Evolutionary conservation across 2,329 filamentous ascomycete genomes (phyloP), one percentile per base, ranked within the genome.

Genomic region (Aspergillus brunneoviolaceus): DNA sequence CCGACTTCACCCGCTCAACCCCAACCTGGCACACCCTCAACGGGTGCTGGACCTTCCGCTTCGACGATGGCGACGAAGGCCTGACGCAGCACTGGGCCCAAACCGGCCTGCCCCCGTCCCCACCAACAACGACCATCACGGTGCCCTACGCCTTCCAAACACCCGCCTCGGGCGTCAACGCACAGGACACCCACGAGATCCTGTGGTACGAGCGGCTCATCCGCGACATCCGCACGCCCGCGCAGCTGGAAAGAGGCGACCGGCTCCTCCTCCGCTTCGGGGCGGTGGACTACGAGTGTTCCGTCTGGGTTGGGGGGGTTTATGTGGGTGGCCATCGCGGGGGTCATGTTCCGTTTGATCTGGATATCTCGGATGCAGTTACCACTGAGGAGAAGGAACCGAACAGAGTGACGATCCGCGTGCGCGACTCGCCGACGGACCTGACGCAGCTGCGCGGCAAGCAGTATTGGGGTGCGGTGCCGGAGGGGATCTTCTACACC

Each of bases 71-170:
- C 53, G 86, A 89, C 67, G 70, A 80, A 49, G 87, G 87, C 0
- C 75, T 86, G 1, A 60, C 68, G 4, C 70, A 81, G 27, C 68
- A 73, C 48, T 89, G 87, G 86, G 82, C 87, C 5, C 72, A 79
- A 5, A 71, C 71, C 1, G 80, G 83, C 14, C 73, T 87, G 2
- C 84, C 84, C 77, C 52, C 74, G 66, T 0, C 74, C 74, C 12
- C 85, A 83, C 68, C 78, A 79, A 27, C 27, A 77, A 79, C 25
- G 6, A 35, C 10, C 10, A 89, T 89, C 62, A 77, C 81, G 39
- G 86, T 89, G 0, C 87, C 87, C 0, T 90, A 84, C 64, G 86
- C 85, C 2, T 89, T 88, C 67, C 87, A 89, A 69, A 81, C 83
- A 5, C 82, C 82, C 0, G 86, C 86, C 0, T 89, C 86, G 0